phyloP scores from a whole-genome alignment of 305 asterid species.

The Fraxinus velutina region DNA sequence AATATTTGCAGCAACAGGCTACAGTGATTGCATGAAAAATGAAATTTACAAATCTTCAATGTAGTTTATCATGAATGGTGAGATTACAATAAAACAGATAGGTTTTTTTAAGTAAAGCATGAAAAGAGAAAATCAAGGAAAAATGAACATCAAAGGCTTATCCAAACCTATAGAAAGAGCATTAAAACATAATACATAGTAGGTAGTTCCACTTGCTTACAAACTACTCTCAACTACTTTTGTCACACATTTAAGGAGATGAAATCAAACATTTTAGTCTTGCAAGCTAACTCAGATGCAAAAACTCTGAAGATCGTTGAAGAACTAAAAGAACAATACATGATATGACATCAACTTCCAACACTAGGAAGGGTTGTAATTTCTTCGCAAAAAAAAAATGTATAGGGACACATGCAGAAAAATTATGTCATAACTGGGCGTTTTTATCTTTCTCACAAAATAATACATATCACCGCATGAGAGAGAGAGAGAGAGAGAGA shows the following conservation, averaged over 20 bases:
- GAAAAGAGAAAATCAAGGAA: neutral
- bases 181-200: neutral
- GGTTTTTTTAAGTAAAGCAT: neutral
- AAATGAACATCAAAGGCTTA: neutral
- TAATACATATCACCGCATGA: neutral
- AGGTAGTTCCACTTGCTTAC: neutral
- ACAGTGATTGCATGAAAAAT: neutral
- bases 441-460: neutral
- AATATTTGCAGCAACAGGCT: conserved; percentile 14
- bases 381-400: neutral
- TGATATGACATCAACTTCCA: neutral
- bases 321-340: neutral
- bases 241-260: neutral
- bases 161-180: neutral
- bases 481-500: neutral
- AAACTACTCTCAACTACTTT: neutral
- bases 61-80: conserved; percentile 1
- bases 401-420: neutral
- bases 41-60: neutral
- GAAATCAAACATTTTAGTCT: neutral
- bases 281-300: neutral
- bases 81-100: neutral
- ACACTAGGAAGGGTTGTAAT: neutral
- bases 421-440: neutral
- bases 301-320: neutral